Base-by-base conservation (phyloP, 805 yeast species). In the Candida maesae region DNA sequence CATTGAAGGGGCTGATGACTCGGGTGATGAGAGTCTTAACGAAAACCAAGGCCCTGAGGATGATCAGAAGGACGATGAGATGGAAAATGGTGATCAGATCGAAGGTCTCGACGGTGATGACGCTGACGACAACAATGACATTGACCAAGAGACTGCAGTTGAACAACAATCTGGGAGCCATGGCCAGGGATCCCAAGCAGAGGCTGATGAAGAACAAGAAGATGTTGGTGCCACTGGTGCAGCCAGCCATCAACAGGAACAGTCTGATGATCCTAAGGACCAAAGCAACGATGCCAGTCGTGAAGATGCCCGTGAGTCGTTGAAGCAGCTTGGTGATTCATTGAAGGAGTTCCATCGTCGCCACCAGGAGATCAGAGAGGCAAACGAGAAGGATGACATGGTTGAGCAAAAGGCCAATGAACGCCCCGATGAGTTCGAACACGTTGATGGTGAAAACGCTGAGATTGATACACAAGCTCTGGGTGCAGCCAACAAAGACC, bases 261-360 rank as follows among this genome's bases (percentile, higher is more conserved):
- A 71, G 32, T 66, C 73, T 33, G 64, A 66, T 30, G 56, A 61
- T 14, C 59, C 69, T 10, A 67, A 71, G 21, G 67, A 67, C 13
- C 65, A 66, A 3, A 59, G 63, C 4, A 65, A 68, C 30, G 81
- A 76, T 43, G 67, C 71, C 15, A 78, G 85, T 15, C 67, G 87
- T 40, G 81, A 83, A 38, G 73, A 74, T 52, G 88, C 86, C 30
- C 73, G 75, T 42, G 89, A 88, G 53, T 79, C 95, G 0, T 68
- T 91, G 63, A 85, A 85, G 59, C 89, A 89, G 58, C 71, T 93
- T 12, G 98, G 99, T 38, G 97, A 90, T 62, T 78, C 95, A 1
- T 60, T 90, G 65, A 86, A 91, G 53, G 96, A 90, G 57, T 91
- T 84, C 65, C 95, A 91, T 59, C 84, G 87, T 58, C 83, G 96